phyloP scores from a whole-genome alignment of 345 rosid genomes.

The Laguncularia racemosa region DNA sequence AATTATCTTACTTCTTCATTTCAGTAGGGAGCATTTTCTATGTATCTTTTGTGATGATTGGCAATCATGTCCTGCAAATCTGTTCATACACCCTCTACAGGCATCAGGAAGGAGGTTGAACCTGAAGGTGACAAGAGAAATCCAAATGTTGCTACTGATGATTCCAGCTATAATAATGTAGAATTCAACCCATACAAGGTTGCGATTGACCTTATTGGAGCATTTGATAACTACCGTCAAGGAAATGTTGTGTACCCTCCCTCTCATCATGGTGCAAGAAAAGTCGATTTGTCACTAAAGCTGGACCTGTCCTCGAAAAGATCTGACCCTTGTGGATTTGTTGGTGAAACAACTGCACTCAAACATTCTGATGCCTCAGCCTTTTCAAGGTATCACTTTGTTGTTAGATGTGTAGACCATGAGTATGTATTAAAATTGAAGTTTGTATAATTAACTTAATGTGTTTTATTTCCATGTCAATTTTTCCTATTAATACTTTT shows the following conservation, averaged over 20 bases:
- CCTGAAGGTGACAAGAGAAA: conserved; percentile 19
- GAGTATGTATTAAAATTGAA: no score
- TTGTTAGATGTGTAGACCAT: not conserved
- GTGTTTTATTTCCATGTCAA: not conserved
- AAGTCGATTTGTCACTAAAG: conserved; percentile 35
- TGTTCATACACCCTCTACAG: conserved; percentile 12
- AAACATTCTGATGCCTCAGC: conserved; percentile 83
- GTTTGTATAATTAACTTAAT: not conserved
- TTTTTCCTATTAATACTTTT: not conserved
- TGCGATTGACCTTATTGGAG: conserved; percentile 78
- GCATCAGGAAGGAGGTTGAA: conserved; percentile 15
- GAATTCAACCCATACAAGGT: conserved; percentile 29
- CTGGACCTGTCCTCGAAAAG: conserved; percentile 78
- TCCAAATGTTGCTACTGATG: conserved; percentile 14
- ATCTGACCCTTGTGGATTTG: conserved; percentile 29
- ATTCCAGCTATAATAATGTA: conserved; percentile 9
- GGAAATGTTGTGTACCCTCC: conserved; percentile 8
- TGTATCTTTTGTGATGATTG: no score
- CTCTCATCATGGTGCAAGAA: conserved; percentile 23
- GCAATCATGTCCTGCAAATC: conserved; percentile 4
- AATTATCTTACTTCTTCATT: no score
- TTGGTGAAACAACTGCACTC: conserved; percentile 43
- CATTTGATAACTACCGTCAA: conserved; percentile 18
- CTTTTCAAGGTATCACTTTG: conserved; percentile 44
- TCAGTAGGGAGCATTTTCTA: no score